Percentiles rank a stretch among this genome's conserved stretches.
phyloP scores from a whole-genome alignment of 139 green algal genomes.

The Ulvella scutata region DNA sequence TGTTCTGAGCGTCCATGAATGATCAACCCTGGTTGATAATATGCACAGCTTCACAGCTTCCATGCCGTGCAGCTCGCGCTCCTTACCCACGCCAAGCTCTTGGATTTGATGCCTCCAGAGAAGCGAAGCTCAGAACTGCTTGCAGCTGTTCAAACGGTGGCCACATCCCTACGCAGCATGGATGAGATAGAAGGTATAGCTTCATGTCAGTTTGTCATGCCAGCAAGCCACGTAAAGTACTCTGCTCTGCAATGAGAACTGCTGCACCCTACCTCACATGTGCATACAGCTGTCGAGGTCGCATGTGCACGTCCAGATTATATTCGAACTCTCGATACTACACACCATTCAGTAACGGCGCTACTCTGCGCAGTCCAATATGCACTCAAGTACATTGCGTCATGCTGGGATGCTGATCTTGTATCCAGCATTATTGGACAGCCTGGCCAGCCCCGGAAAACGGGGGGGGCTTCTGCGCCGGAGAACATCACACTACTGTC shows the following conservation, averaged over 20 bases:
- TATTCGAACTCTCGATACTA: too few species aligned
- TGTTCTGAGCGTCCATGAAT: not conserved
- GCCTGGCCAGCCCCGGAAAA: not conserved
- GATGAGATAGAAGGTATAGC: not conserved
- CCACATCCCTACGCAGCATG: not conserved
- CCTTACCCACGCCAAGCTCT: not conserved
- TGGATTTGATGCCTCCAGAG: not conserved
- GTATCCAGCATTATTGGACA: not conserved
- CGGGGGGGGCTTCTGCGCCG: not conserved
- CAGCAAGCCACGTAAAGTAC: too few species aligned
- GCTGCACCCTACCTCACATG: too few species aligned
- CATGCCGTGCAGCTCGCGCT: not conserved
- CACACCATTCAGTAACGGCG: too few species aligned
- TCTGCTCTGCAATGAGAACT: too few species aligned
- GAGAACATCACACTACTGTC: not conserved
- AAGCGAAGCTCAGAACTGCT: not conserved
- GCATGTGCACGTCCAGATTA: too few species aligned
- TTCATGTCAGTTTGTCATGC: too few species aligned
- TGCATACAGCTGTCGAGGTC: too few species aligned
- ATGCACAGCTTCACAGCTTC: not conserved
- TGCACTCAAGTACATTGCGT: not conserved
- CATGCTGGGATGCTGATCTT: not conserved
- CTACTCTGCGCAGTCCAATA: constrained; percentile 1
- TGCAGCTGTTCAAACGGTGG: not conserved
- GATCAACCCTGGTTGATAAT: too few species aligned